These are phyloP conservation scores for Penicillium antarcticum DNA, from an alignment of 495 filamentous ascomycete genomes.

Conservation along the genomic window DNA sequence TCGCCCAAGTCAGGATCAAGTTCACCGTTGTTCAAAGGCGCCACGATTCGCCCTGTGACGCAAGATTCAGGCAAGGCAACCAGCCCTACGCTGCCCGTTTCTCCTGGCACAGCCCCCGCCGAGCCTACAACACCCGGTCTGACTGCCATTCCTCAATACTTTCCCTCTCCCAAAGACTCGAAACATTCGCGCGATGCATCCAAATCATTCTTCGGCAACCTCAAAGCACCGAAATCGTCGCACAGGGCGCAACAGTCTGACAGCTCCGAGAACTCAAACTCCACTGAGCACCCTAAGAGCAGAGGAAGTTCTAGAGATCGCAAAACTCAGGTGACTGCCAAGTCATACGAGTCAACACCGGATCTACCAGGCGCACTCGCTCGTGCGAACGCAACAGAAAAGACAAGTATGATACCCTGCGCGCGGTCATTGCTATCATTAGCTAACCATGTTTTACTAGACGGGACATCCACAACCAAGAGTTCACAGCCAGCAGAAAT, in stretches of 20 bases:
- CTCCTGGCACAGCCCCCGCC: constrained; percentile 21
- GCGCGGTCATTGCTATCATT: background rate
- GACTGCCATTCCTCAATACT: constrained; percentile 53
- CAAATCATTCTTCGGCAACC: constrained; percentile 54
- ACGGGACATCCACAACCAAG: constrained; percentile 15
- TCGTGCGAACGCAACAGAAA: constrained; percentile 28
- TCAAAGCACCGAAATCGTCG: constrained; percentile 55
- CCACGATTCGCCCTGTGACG: constrained; percentile 45
- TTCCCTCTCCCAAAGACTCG: constrained; percentile 46
- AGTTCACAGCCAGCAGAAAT: constrained; percentile 16
- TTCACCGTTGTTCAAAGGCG: constrained; percentile 40
- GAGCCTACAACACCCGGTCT: constrained; percentile 44
- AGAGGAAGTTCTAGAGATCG: constrained; percentile 44
- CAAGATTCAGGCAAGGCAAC: constrained; percentile 35
- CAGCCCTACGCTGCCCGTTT: constrained; percentile 32
- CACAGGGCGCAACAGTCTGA: constrained; percentile 41
- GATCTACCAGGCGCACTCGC: constrained; percentile 36
- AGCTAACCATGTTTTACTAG: constrained; percentile 16
- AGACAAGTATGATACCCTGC: constrained; percentile 20
- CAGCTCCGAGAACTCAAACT: constrained; percentile 36
- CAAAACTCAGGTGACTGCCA: constrained; percentile 28
- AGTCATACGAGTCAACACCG: constrained; percentile 40
- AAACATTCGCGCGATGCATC: constrained; percentile 54
- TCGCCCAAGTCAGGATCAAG: constrained; percentile 42
- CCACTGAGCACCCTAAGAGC: constrained; percentile 40